Evolutionary conservation across 2,329 filamentous ascomycete genomes (phyloP), one percentile per base, ranked within the genome.

Genomic region (Paecilomyces niveus): DNA sequence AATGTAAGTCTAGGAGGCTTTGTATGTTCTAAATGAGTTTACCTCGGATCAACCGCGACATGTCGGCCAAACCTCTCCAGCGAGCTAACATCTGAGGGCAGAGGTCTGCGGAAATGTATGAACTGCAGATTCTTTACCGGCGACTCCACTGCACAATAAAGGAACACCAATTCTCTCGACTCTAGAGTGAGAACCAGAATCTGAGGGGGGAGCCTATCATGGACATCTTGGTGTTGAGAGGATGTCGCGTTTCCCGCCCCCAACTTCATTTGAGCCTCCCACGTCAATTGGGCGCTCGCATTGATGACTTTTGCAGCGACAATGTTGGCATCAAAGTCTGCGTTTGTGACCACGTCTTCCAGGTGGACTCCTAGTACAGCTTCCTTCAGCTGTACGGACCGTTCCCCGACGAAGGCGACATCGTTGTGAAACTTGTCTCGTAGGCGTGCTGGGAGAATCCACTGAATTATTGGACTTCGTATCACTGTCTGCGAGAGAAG

Each of bases 321-420:
- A 63, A 97, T 97, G 51, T 86, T 83, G 32, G 85, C 83, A 57
- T 86, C 86, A 70, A 97, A 93, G 70, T 96, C 86, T 49, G 82
- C 81, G 72, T 92, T 95, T 60, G 84, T 83, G n/a, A 83, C 80
- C n/a, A 96, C 79, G 67, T 91, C 85, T 63, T 87, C 84, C 24
- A 96, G 81, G 66, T 89, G 86, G 1, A 87, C 86, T 52, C 80
- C 79, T 4, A 80, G 79, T 2, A 75, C 65, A 22, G 94, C 82
- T 70, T 96, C 89, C 65, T 87, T 89, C 62, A 97, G 85, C 64
- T 93, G 88, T 52, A 99, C 83, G 65, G 85, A 90, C 62, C 89
- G 83, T 64, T 96, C 89, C 57, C 92, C 90, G 58, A 99, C 82
- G 66, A 96, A 91, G 39, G 92, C 87, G 62, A 97, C 85, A 76